Evolutionary conservation across 2,329 filamentous ascomycete genomes (phyloP).

Genomic region (Pleoardoris graminearum): DNA sequence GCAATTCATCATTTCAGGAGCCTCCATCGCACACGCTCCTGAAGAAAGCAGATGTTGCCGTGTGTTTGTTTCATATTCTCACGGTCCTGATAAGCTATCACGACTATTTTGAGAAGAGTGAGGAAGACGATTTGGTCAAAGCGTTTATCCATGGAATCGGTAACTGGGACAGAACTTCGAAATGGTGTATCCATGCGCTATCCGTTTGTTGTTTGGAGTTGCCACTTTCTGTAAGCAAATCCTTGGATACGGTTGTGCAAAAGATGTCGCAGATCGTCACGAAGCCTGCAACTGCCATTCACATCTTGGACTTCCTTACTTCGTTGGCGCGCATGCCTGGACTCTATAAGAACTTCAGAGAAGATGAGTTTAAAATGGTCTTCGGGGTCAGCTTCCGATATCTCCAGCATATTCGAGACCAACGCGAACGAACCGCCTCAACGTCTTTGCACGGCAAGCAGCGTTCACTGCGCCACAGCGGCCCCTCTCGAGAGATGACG

Average conservation of each 20-base stretch:
- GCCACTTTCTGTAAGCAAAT: conserved; percentile 82
- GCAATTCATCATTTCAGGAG: conserved; percentile 75
- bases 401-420: conserved; percentile 81
- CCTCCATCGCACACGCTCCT: conserved; percentile 78
- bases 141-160: conserved; percentile 85
- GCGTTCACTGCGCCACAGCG: conserved; percentile 48
- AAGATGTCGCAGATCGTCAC: conserved; percentile 97
- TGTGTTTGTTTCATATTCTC: conserved; percentile 84
- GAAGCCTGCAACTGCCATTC: conserved; percentile 85
- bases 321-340: conserved; percentile 82
- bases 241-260: conserved; percentile 80
- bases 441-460: conserved; percentile 39
- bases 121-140: conserved; percentile 87
- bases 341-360: conserved; percentile 83
- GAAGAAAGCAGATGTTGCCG: conserved; percentile 83
- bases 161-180: conserved; percentile 82
- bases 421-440: conserved; percentile 47
- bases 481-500: conserved; percentile 49
- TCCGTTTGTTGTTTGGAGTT: conserved; percentile 95
- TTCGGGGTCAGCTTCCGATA: conserved; percentile 96
- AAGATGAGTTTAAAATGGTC: conserved; percentile 90
- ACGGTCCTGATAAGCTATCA: conserved; percentile 92
- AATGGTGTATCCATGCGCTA: conserved; percentile 90
- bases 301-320: conserved; percentile 94
- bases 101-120: conserved; percentile 76